Percentiles rank a stretch among this genome's conserved stretches.
phyloP scores from a whole-genome alignment of 2,329 filamentous ascomycete genomes.

The Neofusicoccum umdonicola region DNA sequence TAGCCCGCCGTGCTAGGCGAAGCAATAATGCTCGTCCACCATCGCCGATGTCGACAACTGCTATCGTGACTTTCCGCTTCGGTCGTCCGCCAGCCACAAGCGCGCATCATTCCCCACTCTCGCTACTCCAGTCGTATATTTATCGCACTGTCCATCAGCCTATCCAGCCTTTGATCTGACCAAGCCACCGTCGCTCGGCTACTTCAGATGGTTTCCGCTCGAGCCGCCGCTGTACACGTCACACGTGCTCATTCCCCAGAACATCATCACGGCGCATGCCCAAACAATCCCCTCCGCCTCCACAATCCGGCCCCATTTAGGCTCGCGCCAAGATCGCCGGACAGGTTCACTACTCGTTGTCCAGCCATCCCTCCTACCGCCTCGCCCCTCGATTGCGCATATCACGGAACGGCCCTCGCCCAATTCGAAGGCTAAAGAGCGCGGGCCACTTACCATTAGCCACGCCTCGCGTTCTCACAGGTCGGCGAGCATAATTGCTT shows the following conservation, averaged over 20 bases:
- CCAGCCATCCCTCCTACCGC: neutral
- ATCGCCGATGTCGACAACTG: neutral
- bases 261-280: neutral
- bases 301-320: neutral
- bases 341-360: neutral
- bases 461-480: conserved; percentile 5
- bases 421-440: conserved; percentile 5
- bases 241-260: conserved; percentile 10
- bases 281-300: neutral
- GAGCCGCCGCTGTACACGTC: conserved; percentile 10
- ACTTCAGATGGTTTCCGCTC: conserved; percentile 6
- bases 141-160: conserved; percentile 13
- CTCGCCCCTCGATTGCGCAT: neutral
- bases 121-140: conserved; percentile 14
- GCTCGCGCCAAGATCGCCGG: conserved; percentile 7
- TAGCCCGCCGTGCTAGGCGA: neutral
- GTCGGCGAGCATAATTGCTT: neutral
- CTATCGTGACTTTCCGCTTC: conserved; percentile 17
- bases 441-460: conserved; percentile 5
- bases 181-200: conserved; percentile 11
- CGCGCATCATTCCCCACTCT: conserved; percentile 12
- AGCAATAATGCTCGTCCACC: neutral
- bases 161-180: conserved; percentile 9
- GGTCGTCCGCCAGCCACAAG: neutral
- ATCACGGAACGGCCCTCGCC: neutral